Base-by-base conservation (phyloP, 192 early-diverging fungal genomes). In the Jimgerdemannia lactiflua region DNA sequence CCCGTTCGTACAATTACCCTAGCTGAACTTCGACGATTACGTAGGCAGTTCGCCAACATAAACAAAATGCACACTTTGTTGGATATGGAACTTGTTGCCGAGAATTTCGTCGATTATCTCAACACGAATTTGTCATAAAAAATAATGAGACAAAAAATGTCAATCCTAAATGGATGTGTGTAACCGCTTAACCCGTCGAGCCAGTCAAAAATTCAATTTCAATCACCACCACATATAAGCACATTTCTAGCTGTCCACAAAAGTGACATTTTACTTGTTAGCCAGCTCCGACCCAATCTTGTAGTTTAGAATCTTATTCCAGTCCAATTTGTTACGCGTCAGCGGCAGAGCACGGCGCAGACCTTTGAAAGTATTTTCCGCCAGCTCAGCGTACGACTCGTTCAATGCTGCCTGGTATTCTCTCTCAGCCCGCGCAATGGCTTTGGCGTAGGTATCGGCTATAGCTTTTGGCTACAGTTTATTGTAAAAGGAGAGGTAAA, bases 301-400 rank as follows among this genome's bases (percentile, higher is more conserved):
- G 87, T 91, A 94, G 63, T 84, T 85, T 9, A 86, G 75, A 65
- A 92, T 89, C 79, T 95, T 93, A 79, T 95, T 91, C 96, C 97
- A 99, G 77, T 99, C 95, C 42, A 99, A 83, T 82, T 96, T 97
- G 74, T 89, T 93, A 59, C 94, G 87, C 3, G 96, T 99, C 67
- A 96, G 87, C 10, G 98, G 98, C 67, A 99, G 78, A 14, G 93
- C 92, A 65, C 96, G 88, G 66, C 98, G 90, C 70, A 99, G 84
- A 3, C 91, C 87, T 79, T 95, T 98, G 83, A 99, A 99, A 0
- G 95, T 94, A 64, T 88, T 90, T 54, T 96, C 95, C 11, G 95
- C 85, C 64, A 96, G 79, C 74, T 96, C 92, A 54, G 79, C 80
- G 73, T 94, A 96, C 49, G 86, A 90, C 66, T 94, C 93, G 74